Conservation (phyloP, 2,329 filamentous ascomycete species). For the Chaetomiaceae sp. region DNA sequence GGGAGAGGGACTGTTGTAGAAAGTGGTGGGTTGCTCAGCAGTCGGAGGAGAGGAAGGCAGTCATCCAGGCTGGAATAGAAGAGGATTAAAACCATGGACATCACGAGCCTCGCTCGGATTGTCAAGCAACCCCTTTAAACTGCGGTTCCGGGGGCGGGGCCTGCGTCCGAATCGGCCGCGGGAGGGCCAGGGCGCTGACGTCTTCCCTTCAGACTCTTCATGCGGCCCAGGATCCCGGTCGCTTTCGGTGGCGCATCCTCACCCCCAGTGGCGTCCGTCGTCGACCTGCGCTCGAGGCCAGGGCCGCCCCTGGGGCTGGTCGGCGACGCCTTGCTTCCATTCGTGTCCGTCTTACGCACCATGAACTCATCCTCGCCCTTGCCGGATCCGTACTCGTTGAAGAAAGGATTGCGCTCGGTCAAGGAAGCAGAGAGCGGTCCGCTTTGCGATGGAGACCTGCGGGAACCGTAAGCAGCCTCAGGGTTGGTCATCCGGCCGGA, state of each 20-base stretch:
- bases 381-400: constrained; percentile 67
- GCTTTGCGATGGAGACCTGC: constrained; percentile 38
- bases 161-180: constrained; percentile 24
- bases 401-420: constrained; percentile 71
- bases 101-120: constrained; percentile 4
- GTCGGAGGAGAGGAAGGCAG: neutral
- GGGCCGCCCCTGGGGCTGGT: constrained; percentile 54
- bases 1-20: too few species aligned
- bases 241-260: constrained; percentile 37
- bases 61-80: neutral
- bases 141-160: constrained; percentile 36
- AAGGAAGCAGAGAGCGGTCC: constrained; percentile 31
- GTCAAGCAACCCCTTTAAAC: constrained; percentile 31
- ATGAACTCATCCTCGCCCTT: constrained; percentile 51
- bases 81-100: neutral
- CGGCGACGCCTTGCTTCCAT: constrained; percentile 40
- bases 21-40: too few species aligned
- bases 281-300: constrained; percentile 60
- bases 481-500: constrained; percentile 56
- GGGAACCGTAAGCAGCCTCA: constrained; percentile 43
- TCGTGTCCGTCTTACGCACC: constrained; percentile 39
- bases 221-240: constrained; percentile 64
- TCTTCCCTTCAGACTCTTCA: constrained; percentile 76
- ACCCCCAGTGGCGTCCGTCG: constrained; percentile 48
- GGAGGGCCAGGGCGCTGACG: constrained; percentile 41